Percentiles rank a stretch among this genome's conserved stretches.
These are phyloP conservation scores for Lophiostoma macrostomum DNA, from an alignment of 495 filamentous ascomycete genomes.

Conservation along the genomic window DNA sequence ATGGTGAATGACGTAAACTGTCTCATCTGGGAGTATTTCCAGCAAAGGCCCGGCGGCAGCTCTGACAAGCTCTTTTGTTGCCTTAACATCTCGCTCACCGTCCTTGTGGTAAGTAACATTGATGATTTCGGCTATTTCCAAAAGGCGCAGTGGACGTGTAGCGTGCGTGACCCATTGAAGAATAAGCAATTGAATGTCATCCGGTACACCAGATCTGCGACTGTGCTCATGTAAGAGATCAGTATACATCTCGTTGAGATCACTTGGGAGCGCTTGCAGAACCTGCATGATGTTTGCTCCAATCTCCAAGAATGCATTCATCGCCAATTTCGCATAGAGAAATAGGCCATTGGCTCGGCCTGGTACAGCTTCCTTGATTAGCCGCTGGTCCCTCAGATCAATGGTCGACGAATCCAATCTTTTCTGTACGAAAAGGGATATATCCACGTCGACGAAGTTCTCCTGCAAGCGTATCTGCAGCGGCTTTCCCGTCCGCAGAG, in stretches of 20 bases:
- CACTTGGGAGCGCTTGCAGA: slow-evolving; percentile 39
- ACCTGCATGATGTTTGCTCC: slow-evolving; percentile 24
- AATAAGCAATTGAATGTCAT: slow-evolving; percentile 46
- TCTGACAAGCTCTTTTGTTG: slow-evolving; percentile 37
- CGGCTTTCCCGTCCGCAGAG: slow-evolving; percentile 21
- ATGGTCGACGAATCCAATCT: slow-evolving; percentile 29
- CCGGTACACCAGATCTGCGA: slow-evolving; percentile 36
- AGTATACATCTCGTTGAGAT: slow-evolving; percentile 50
- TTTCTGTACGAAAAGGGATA: slow-evolving; percentile 43
- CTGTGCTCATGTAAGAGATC: slow-evolving; percentile 46
- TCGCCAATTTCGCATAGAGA: slow-evolving; percentile 49
- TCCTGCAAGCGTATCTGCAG: slow-evolving; percentile 43
- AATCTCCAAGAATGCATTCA: slow-evolving; percentile 45
- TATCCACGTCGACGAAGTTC: slow-evolving; percentile 43
- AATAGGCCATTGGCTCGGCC: slow-evolving; percentile 40
- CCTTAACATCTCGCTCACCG: slow-evolving; percentile 26
- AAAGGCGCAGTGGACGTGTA: slow-evolving; percentile 49
- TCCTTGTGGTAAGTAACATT: background rate
- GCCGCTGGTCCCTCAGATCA: background rate
- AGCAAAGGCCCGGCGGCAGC: slow-evolving; percentile 50
- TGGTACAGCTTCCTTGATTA: slow-evolving; percentile 22
- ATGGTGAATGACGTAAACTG: slow-evolving; percentile 51
- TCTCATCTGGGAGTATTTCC: slow-evolving; percentile 51
- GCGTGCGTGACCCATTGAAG: slow-evolving; percentile 51
- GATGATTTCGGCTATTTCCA: slow-evolving; percentile 48